These are phyloP conservation scores for Didymella keratinophila DNA, from an alignment of 2,329 filamentous ascomycete genomes.

Conservation along the genomic window DNA sequence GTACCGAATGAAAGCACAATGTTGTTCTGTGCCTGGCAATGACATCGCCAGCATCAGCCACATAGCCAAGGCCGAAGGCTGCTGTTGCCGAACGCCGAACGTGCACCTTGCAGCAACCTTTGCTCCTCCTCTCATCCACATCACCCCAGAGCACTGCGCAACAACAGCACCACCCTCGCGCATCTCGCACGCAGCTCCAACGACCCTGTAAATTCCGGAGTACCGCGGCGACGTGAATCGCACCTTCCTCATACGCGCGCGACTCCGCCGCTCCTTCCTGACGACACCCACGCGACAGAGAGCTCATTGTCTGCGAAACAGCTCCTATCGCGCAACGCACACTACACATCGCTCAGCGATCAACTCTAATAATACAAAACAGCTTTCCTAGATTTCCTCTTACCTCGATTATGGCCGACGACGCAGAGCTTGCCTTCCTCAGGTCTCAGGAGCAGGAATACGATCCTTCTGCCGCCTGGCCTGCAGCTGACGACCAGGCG, in stretches of 20 bases:
- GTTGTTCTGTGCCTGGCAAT: conserved; percentile 26
- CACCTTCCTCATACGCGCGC: conserved; percentile 19
- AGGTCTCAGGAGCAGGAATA: conserved; percentile 55
- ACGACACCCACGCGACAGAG: conserved; percentile 37
- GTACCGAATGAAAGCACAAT: conserved; percentile 6
- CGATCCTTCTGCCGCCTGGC: conserved; percentile 51
- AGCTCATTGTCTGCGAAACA: conserved; percentile 28
- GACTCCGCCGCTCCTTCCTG: conserved; percentile 15
- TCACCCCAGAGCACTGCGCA: conserved; percentile 27
- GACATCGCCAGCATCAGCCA: conserved; percentile 27
- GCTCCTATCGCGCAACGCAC: conserved; percentile 21
- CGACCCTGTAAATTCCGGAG: not conserved
- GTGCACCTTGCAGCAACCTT: conserved; percentile 15
- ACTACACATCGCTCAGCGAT: conserved; percentile 16
- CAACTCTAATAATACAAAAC: conserved; percentile 23
- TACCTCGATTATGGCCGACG: conserved; percentile 60
- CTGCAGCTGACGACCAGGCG: conserved; percentile 55
- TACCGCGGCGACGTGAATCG: conserved; percentile 4
- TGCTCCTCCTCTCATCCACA: conserved; percentile 18
- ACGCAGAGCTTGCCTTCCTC: conserved; percentile 62
- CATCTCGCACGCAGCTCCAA: conserved; percentile 18
- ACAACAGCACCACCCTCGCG: conserved; percentile 18
- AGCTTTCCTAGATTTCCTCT: conserved; percentile 6
- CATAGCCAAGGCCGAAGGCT: conserved; percentile 18
- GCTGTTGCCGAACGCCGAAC: conserved; percentile 17